Conservation (phyloP, 2,329 filamentous ascomycete genomes). For the Aphanoascus verrucosus region DNA sequence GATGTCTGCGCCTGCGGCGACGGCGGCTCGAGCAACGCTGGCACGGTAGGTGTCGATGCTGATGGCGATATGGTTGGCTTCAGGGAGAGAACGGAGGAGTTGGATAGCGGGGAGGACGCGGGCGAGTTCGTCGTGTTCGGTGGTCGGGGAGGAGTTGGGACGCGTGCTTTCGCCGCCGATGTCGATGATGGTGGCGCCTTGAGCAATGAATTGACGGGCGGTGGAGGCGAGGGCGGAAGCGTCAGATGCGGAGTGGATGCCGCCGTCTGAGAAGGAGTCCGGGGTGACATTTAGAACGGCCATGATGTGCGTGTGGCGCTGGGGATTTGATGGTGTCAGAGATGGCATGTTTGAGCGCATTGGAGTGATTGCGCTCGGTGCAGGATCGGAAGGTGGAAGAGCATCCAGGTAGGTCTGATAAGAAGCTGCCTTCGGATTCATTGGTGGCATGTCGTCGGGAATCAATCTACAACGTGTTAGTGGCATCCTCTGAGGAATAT, state of each 20-base stretch:
- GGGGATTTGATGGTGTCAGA: slow-evolving; percentile 47
- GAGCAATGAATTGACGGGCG: slow-evolving; percentile 51
- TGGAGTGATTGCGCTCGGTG: slow-evolving; percentile 31
- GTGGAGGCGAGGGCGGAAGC: slow-evolving; percentile 44
- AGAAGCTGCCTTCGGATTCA: slow-evolving; percentile 22
- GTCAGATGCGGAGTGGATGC: slow-evolving; percentile 46
- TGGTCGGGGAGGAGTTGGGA: slow-evolving; percentile 59
- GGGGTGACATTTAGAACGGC: slow-evolving; percentile 89
- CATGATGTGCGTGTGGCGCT: slow-evolving; percentile 68
- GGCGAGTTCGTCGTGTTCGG: slow-evolving; percentile 59
- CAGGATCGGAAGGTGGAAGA: slow-evolving; percentile 27
- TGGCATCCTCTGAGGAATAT: not conserved
- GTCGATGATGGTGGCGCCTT: slow-evolving; percentile 76
- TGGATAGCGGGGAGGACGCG: slow-evolving; percentile 72
- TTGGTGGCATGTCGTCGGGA: slow-evolving; percentile 26
- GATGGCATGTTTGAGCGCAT: slow-evolving; percentile 36
- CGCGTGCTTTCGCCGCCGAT: slow-evolving; percentile 89
- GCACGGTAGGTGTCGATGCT: slow-evolving; percentile 92
- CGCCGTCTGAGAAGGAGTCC: slow-evolving; percentile 94
- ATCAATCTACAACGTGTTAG: slow-evolving; percentile 10
- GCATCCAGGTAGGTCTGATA: slow-evolving; percentile 28
- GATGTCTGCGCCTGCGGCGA: slow-evolving; percentile 73
- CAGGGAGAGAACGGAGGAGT: slow-evolving; percentile 57
- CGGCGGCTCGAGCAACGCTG: slow-evolving; percentile 63
- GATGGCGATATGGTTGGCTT: slow-evolving; percentile 55